These are phyloP conservation scores for Saccharomycopsis selenospora DNA, from an alignment of 805 yeast species.

Conservation along the genomic window DNA sequence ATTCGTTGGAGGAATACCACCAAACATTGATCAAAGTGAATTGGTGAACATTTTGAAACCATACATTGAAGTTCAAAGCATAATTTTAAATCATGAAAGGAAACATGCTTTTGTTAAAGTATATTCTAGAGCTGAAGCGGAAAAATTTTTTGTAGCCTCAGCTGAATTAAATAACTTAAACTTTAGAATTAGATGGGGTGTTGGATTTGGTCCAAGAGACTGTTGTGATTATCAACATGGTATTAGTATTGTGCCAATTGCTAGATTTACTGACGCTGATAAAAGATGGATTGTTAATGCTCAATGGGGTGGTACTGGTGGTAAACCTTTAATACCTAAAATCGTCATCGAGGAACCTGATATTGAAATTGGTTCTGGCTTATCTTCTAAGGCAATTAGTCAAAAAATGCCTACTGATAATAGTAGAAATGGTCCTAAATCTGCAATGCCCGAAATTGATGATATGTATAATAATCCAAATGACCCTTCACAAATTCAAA, in stretches of 20 bases:
- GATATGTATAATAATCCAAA: constrained; percentile 25
- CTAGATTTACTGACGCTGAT: constrained; percentile 91
- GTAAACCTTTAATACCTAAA: constrained; percentile 69
- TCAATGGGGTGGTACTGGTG: constrained; percentile 96
- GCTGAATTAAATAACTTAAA: constrained; percentile 46
- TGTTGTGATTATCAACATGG: constrained; percentile 94
- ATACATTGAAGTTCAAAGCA: constrained; percentile 83
- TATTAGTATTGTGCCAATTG: constrained; percentile 73
- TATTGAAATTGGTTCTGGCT: constrained; percentile 90
- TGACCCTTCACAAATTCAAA: constrained; percentile 18
- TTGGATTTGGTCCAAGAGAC: constrained; percentile 97
- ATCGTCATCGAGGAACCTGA: constrained; percentile 93
- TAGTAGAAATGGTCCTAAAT: constrained; percentile 74
- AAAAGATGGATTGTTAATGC: constrained; percentile 80
- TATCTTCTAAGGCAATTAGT: constrained; percentile 83
- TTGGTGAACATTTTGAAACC: constrained; percentile 67
- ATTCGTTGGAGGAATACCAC: constrained; percentile 93
- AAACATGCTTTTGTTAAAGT: constrained; percentile 94
- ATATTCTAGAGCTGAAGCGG: constrained; percentile 86
- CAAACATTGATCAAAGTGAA: constrained; percentile 66
- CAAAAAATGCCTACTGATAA: constrained; percentile 88
- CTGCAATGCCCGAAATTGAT: constrained; percentile 49
- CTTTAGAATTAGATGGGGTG: constrained; percentile 93
- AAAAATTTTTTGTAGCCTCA: constrained; percentile 63
- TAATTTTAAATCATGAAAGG: constrained; percentile 77